Percentiles rank a stretch among this genome's conserved stretches.
These are phyloP conservation scores for Aspergillus egyptiacus DNA, from an alignment of 495 filamentous ascomycete genomes.

Conservation along the genomic window DNA sequence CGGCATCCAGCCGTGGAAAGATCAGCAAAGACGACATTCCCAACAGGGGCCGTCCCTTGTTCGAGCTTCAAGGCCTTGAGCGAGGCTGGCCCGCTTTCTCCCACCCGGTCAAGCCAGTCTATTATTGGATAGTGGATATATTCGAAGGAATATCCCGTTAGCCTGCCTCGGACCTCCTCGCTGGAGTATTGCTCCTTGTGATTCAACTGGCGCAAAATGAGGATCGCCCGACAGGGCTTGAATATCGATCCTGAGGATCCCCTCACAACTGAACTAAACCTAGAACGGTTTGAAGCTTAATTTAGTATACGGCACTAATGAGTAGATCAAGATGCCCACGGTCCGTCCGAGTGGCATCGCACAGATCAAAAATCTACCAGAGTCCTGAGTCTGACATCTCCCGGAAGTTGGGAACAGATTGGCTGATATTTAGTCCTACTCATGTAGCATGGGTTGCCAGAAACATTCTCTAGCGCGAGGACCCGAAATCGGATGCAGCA, in stretches of 20 bases:
- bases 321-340: constrained; percentile 13
- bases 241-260: no score
- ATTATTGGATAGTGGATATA: neutral
- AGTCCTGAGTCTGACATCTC: constrained; percentile 8
- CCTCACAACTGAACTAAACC: constrained; percentile 1
- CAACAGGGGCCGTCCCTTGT: neutral
- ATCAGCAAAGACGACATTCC: neutral
- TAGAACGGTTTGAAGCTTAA: constrained; percentile 5
- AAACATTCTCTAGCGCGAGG: no score
- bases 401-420: constrained; percentile 3
- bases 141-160: neutral
- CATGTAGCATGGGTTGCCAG: no score
- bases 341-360: constrained; percentile 12
- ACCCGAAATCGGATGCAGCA: neutral
- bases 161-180: neutral
- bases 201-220: neutral
- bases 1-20: neutral
- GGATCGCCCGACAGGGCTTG: constrained; percentile 11
- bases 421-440: neutral
- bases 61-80: neutral
- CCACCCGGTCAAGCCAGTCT: neutral
- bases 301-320: constrained; percentile 11
- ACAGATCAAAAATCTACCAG: neutral
- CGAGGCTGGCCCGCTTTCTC: neutral
- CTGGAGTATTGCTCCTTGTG: constrained; percentile 1